Conservation (phyloP, 352 stramenopile genomes). For the Globisporangium solare region DNA sequence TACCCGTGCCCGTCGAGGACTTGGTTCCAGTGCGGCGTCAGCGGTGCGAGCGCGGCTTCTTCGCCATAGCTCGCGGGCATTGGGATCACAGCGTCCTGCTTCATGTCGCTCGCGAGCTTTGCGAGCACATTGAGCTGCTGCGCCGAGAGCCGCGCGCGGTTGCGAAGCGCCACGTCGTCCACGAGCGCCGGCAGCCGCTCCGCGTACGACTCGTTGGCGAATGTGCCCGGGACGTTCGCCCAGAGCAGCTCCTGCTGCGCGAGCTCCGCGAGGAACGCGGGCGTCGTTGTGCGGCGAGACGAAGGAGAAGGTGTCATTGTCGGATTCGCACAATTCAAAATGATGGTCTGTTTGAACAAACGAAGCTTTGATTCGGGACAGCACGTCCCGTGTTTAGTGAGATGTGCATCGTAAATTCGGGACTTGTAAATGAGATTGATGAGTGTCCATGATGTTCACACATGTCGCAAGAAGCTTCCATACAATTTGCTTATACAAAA, state of each 20-base stretch:
- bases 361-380: too few species aligned
- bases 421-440: too few species aligned
- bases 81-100: conserved; percentile 36
- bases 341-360: too few species aligned
- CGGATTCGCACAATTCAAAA: too few species aligned
- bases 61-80: conserved; percentile 36
- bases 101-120: conserved; percentile 41
- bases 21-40: conserved; percentile 38
- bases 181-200: conserved; percentile 54
- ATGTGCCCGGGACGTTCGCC: conserved; percentile 45
- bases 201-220: conserved; percentile 63
- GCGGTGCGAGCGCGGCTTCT: conserved; percentile 31
- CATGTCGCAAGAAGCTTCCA: too few species aligned
- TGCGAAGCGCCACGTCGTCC: conserved; percentile 46
- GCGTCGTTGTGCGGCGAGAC: conserved; percentile 14
- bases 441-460: too few species aligned
- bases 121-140: conserved; percentile 31
- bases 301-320: too few species aligned
- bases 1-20: conserved; percentile 38
- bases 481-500: too few species aligned
- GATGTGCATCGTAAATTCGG: too few species aligned
- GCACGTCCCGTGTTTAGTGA: too few species aligned
- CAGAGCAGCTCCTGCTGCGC: conserved; percentile 60
- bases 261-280: conserved; percentile 40
- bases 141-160: conserved; percentile 30